Conservation (phyloP, 805 yeast species). For the Candida argentea region DNA sequence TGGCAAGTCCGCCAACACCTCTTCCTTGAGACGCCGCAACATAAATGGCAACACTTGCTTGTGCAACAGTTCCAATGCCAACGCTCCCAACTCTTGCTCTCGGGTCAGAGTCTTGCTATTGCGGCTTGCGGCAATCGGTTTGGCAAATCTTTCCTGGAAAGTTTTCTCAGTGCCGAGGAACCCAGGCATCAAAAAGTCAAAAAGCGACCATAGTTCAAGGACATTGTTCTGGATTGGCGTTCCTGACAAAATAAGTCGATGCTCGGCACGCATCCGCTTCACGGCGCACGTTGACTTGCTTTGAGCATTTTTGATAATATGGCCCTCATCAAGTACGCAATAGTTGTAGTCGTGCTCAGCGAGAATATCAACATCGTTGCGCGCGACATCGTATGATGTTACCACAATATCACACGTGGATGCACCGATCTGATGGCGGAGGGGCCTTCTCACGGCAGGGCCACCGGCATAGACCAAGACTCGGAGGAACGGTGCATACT, state of each 20-base stretch:
- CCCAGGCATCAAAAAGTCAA: constrained; percentile 98
- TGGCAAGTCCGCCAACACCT: constrained; percentile 89
- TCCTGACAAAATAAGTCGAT: constrained; percentile 84
- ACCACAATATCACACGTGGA: constrained; percentile 89
- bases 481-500: constrained; percentile 79
- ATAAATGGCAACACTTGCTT: constrained; percentile 95
- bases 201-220: constrained; percentile 91
- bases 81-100: constrained; percentile 95
- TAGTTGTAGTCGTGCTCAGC: constrained; percentile 67
- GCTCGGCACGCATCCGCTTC: constrained; percentile 74
- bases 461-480: constrained; percentile 90
- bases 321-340: constrained; percentile 96
- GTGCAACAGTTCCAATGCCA: constrained; percentile 91
- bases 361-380: constrained; percentile 74
- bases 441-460: constrained; percentile 55
- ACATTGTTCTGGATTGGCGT: constrained; percentile 98
- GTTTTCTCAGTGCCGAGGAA: constrained; percentile 90
- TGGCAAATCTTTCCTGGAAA: constrained; percentile 93
- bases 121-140: constrained; percentile 91
- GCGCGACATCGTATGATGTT: constrained; percentile 91
- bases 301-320: constrained; percentile 84
- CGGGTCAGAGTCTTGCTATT: constrained; percentile 80
- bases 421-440: constrained; percentile 40
- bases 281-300: constrained; percentile 87
- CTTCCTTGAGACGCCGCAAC: constrained; percentile 92